Evolutionary conservation across 176 grass and related monocot species (phyloP), one percentile per base, ranked within the genome.

Genomic region (Calamus simplicifolius): DNA sequence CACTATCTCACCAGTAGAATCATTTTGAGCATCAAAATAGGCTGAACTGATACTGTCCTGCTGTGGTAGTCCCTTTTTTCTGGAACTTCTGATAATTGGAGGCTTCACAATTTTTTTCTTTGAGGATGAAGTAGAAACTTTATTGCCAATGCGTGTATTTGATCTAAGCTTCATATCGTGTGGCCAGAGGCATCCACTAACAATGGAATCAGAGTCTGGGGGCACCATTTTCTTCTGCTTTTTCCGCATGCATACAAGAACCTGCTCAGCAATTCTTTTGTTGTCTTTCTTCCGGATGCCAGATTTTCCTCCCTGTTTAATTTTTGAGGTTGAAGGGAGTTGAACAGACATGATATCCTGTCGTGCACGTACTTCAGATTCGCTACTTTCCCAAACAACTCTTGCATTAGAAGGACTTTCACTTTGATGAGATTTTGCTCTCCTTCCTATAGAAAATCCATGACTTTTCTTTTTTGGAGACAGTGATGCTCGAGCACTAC

Each of bases 131-230:
- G 74, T 26, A 60, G 69, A 73, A 85, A 82, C 84, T 67, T 85
- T 97, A 74, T 78, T 79, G 50, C 73, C 72, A 30, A 56, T 82
- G 60, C 67, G 55, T 67, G 71, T 76, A 69, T 75, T 74, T 15
- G 85, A 89, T 76, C 86, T 79, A 69, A 89, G 86, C 59, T 79
- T 89, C 81, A 73, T 85, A 49, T 85, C 90, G 59, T 77, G 73
- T 61, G 82, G 71, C 59, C 75, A 75, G 64, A 23, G 73, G 26
- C 59, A 78, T 68, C 79, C 90, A 43, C 77, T 85, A 77, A 78
- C 73, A 54, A 85, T 76, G 55, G 73, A 95, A 80, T 69, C 85
- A 63, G 75, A 81, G 49, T 89, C 87, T 26, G 75, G 75, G 17
- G 66, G 73, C 14, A 65, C 64, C 59, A 74, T 67, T 75, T 96